Conservation (phyloP, 148 eudicot genomes). For the Vaccinium vitisidaea region DNA sequence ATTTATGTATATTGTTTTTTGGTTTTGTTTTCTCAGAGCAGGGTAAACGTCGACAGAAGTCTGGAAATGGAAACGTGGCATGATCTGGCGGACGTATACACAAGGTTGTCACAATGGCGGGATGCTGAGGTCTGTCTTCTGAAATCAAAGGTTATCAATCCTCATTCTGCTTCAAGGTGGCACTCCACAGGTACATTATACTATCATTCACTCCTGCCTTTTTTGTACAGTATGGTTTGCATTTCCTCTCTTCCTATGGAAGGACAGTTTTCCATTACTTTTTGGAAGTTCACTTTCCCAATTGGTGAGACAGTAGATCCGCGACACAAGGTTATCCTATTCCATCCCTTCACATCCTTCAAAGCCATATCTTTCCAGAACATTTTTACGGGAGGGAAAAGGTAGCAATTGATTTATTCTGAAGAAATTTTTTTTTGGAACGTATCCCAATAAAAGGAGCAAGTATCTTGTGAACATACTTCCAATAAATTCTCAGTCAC, state of each 20-base stretch:
- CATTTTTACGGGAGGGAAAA: background rate
- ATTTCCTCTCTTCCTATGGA: background rate
- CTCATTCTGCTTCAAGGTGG: conserved; percentile 74
- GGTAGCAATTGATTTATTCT: background rate
- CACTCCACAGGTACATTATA: conserved; percentile 58
- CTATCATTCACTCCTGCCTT: background rate
- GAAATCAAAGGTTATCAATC: conserved; percentile 66
- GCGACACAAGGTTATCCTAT: background rate
- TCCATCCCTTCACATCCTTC: conserved; percentile 1
- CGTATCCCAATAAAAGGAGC: background rate
- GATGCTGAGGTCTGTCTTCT: conserved; percentile 83
- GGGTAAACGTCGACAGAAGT: conserved; percentile 37
- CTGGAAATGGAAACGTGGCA: conserved; percentile 94
- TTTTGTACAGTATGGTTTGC: background rate
- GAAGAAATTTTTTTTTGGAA: background rate
- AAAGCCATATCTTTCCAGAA: background rate
- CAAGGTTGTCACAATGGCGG: conserved; percentile 71
- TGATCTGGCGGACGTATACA: conserved; percentile 78
- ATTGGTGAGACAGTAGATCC: background rate
- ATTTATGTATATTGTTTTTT: background rate
- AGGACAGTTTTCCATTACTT: background rate
- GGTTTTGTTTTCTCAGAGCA: conserved; percentile 39
- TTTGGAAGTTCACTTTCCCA: background rate
- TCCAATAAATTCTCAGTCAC: background rate
- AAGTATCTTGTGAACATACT: background rate